Evolutionary conservation across 768 basidiomycete genomes (phyloP).

Genomic region (Mycena polygramma): DNA sequence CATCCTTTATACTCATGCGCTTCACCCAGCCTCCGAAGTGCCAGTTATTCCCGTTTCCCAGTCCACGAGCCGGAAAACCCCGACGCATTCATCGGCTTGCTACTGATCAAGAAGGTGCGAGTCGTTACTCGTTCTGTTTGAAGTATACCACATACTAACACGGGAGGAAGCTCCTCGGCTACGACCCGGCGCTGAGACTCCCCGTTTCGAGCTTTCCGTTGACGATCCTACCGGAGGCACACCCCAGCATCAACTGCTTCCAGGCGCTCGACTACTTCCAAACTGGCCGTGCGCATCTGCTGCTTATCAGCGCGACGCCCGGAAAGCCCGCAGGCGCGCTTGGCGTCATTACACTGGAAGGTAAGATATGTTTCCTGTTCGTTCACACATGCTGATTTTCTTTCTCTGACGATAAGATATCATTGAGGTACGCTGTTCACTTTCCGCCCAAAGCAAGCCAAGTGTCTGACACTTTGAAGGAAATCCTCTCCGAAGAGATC

Average conservation of each 20-base stretch:
- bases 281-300: background rate
- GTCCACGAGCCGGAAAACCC: slow-evolving; percentile 68
- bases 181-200: slow-evolving; percentile 84
- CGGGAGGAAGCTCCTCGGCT: slow-evolving; percentile 76
- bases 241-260: slow-evolving; percentile 91
- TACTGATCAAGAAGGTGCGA: slow-evolving; percentile 71
- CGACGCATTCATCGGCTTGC: slow-evolving; percentile 71
- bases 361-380: background rate
- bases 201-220: slow-evolving; percentile 83
- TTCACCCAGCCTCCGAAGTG: slow-evolving; percentile 41
- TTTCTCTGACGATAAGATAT: too few relatives aligned
- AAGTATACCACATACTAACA: too few relatives aligned
- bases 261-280: slow-evolving; percentile 91
- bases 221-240: slow-evolving; percentile 90
- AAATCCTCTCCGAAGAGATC: slow-evolving; percentile 97
- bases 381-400: background rate
- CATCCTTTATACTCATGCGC: too few relatives aligned
- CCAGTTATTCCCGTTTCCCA: slow-evolving; percentile 82
- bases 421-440: too few relatives aligned
- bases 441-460: too few relatives aligned
- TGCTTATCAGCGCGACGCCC: background rate
- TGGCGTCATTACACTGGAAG: background rate
- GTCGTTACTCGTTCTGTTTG: too few relatives aligned
- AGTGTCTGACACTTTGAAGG: background rate
- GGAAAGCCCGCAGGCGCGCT: background rate